phyloP scores from a whole-genome alignment of 805 yeast species.

The Wickerhamiella australiensis region DNA sequence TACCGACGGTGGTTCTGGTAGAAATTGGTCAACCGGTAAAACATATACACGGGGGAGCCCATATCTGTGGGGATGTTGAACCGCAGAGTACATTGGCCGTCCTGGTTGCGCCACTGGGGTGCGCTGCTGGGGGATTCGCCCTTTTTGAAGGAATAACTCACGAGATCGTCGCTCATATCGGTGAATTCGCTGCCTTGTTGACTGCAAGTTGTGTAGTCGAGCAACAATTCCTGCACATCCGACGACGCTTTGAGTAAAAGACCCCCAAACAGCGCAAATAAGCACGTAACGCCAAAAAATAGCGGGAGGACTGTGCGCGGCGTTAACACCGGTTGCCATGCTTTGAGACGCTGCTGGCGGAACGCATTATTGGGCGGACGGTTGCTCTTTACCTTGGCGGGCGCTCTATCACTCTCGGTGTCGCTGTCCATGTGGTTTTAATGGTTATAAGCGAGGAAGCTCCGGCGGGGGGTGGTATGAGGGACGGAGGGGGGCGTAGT shows the following conservation, averaged over 20 bases:
- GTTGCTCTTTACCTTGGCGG: constrained; percentile 29
- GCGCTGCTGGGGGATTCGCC: constrained; percentile 26
- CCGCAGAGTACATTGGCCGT: constrained; percentile 47
- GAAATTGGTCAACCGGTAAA: constrained; percentile 80
- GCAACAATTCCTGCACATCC: constrained; percentile 58
- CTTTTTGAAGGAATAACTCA: constrained; percentile 48
- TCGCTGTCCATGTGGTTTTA: constrained; percentile 25
- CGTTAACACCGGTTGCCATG: constrained; percentile 80
- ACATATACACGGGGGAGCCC: constrained; percentile 58
- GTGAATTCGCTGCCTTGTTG: constrained; percentile 38
- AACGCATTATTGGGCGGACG: constrained; percentile 37
- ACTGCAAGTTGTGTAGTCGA: constrained; percentile 65
- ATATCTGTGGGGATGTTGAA: constrained; percentile 64
- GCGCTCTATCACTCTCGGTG: constrained; percentile 26
- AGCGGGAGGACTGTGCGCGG: constrained; percentile 86
- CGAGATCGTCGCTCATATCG: constrained; percentile 48
- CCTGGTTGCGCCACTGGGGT: constrained; percentile 55
- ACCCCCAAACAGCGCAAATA: constrained; percentile 86
- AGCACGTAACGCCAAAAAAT: constrained; percentile 55
- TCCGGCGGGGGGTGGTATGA: not conserved
- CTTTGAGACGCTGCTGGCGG: constrained; percentile 47
- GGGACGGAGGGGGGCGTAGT: no score
- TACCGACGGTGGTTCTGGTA: constrained; percentile 92
- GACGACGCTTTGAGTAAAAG: constrained; percentile 69
- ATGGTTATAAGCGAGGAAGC: not conserved